Percentiles rank a stretch among this genome's conserved stretches.
Evolutionary conservation across 805 yeast species (phyloP).

Genomic region (Pichia nanzhaoensis): DNA sequence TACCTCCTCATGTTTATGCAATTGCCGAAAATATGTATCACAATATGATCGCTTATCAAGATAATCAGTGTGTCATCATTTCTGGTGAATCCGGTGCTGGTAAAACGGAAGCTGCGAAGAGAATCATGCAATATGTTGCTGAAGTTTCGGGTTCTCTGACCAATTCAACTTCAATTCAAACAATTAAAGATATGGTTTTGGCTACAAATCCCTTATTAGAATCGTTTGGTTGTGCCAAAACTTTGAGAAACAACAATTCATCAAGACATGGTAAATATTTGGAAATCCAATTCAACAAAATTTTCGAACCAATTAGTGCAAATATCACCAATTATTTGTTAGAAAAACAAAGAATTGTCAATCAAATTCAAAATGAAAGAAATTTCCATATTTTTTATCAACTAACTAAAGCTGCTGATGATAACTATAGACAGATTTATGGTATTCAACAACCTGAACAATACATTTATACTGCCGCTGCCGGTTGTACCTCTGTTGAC

Average conservation of each 20-base stretch:
- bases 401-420: slow-evolving; percentile 85
- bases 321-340: slow-evolving; percentile 90
- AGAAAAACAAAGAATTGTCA: slow-evolving; percentile 96
- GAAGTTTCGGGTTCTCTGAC: slow-evolving; percentile 69
- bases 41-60: slow-evolving; percentile 88
- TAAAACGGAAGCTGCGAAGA: slow-evolving; percentile 95
- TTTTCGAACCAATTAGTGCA: slow-evolving; percentile 88
- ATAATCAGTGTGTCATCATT: slow-evolving; percentile 94
- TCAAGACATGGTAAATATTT: slow-evolving; percentile 91
- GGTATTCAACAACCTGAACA: slow-evolving; percentile 95
- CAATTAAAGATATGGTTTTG: slow-evolving; percentile 92
- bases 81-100: slow-evolving; percentile 99
- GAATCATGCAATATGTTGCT: slow-evolving; percentile 95
- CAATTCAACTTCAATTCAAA: slow-evolving; percentile 63
- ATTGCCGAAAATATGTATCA: slow-evolving; percentile 97
- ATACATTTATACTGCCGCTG: slow-evolving; percentile 79
- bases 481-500: slow-evolving; percentile 79
- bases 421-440: slow-evolving; percentile 68
- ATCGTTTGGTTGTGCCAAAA: slow-evolving; percentile 91
- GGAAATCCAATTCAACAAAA: slow-evolving; percentile 78
- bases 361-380: slow-evolving; percentile 86
- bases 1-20: slow-evolving; percentile 97
- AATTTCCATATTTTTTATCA: slow-evolving; percentile 97
- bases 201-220: slow-evolving; percentile 93
- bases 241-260: slow-evolving; percentile 81